Conservation (phyloP, 768 basidiomycete genomes). For the Kwoniella shandongensis region DNA sequence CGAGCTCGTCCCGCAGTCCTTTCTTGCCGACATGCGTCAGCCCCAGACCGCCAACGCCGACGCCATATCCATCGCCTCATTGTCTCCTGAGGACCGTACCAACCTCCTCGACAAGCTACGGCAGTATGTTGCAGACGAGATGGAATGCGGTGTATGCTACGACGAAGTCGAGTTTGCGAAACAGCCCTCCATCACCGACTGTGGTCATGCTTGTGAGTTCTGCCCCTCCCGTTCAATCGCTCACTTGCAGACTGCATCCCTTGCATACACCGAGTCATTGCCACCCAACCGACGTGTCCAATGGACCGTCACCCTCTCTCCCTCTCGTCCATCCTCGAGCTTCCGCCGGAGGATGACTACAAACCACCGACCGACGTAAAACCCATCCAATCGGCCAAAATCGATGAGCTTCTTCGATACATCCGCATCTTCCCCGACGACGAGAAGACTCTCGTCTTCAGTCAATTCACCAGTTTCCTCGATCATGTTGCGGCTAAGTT, state of each 20-base stretch:
- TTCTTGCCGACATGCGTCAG: slow-evolving; percentile 36
- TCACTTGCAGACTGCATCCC: slow-evolving; percentile 30
- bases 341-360: slow-evolving; percentile 30
- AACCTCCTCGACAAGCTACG: slow-evolving; percentile 38
- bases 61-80: slow-evolving; percentile 17
- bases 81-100: slow-evolving; percentile 22
- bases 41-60: slow-evolving; percentile 7
- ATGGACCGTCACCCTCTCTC: slow-evolving; percentile 39
- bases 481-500: slow-evolving; percentile 75
- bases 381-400: slow-evolving; percentile 66
- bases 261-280: slow-evolving; percentile 35
- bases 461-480: slow-evolving; percentile 82
- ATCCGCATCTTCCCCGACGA: slow-evolving; percentile 66
- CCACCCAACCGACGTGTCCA: slow-evolving; percentile 23
- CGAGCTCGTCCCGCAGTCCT: slow-evolving; percentile 37
- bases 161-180: slow-evolving; percentile 19
- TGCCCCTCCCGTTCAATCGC: neutral
- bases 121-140: slow-evolving; percentile 29
- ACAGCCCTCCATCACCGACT: slow-evolving; percentile 39
- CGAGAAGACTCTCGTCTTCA: slow-evolving; percentile 84
- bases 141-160: slow-evolving; percentile 41
- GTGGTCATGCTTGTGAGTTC: slow-evolving; percentile 39
- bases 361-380: slow-evolving; percentile 19
- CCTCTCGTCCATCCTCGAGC: slow-evolving; percentile 26
- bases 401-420: slow-evolving; percentile 74